Percentiles rank a stretch among this genome's conserved stretches.
These are phyloP conservation scores for Straminergon stramineum DNA, from an alignment of 225 moss, liverwort and hornwort genomes.

Conservation along the genomic window DNA sequence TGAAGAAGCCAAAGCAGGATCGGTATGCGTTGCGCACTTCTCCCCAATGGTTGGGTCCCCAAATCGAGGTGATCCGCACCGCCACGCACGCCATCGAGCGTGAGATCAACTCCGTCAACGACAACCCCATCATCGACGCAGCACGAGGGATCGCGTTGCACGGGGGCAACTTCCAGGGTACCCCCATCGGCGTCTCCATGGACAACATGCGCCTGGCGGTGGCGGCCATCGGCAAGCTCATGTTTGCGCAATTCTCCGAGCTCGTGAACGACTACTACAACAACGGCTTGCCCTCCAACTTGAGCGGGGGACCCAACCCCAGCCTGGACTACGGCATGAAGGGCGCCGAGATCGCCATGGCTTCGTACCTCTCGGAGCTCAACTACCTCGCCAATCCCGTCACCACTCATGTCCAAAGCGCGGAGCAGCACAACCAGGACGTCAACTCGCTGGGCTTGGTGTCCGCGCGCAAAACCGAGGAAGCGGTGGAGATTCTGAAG, in stretches of 20 bases:
- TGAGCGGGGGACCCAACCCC: conserved; percentile 31
- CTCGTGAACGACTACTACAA: conserved; percentile 60
- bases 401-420: conserved; percentile 46
- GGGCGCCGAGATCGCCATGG: conserved; percentile 62
- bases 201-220: conserved; percentile 52
- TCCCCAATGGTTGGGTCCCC: neutral
- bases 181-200: conserved; percentile 57
- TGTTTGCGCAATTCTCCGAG: conserved; percentile 59
- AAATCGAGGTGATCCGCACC: neutral
- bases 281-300: conserved; percentile 28
- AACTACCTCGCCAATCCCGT: conserved; percentile 56
- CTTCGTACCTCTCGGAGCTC: conserved; percentile 39
- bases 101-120: conserved; percentile 14
- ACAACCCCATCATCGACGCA: conserved; percentile 11
- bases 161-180: conserved; percentile 51
- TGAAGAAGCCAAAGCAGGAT: conserved; percentile 13
- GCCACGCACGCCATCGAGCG: conserved; percentile 4
- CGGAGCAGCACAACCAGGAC: conserved; percentile 53
- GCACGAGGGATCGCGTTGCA: neutral
- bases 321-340: conserved; percentile 63
- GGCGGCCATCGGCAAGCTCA: conserved; percentile 50
- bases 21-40: neutral
- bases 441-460: conserved; percentile 47
- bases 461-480: conserved; percentile 54
- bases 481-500: conserved; percentile 27